These are phyloP conservation scores for Stemphylium vesicarium DNA, from an alignment of 2,329 filamentous ascomycete genomes.

Conservation along the genomic window DNA sequence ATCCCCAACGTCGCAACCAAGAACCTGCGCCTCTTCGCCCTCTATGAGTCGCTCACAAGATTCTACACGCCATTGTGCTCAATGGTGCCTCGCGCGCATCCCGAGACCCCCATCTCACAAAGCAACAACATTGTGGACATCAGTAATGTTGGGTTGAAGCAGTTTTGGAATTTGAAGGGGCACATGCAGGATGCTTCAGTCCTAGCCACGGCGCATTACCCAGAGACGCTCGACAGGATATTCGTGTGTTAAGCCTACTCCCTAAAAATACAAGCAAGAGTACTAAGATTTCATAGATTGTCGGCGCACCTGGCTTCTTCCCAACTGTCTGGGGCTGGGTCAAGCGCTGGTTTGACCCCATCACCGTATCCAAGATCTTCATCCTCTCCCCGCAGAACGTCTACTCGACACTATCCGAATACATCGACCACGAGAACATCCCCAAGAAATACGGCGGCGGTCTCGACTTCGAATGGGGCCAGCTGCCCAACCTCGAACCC, in stretches of 20 bases:
- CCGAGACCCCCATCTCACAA: conserved; percentile 85
- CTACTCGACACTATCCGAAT: conserved; percentile 75
- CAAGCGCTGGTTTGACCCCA: conserved; percentile 90
- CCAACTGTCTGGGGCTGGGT: conserved; percentile 94
- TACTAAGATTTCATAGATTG: conserved; percentile 61
- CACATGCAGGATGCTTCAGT: conserved; percentile 94
- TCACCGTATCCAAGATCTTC: conserved; percentile 90
- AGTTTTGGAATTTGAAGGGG: conserved; percentile 92
- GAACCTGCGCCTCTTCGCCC: conserved; percentile 83
- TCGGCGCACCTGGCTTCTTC: conserved; percentile 90
- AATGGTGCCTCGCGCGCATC: conserved; percentile 73
- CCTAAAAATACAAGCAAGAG: not conserved
- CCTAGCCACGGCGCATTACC: conserved; percentile 91
- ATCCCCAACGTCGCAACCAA: conserved; percentile 73
- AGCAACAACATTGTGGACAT: conserved; percentile 97
- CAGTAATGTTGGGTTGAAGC: conserved; percentile 82
- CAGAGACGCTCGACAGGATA: conserved; percentile 87
- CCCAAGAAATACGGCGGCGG: conserved; percentile 89
- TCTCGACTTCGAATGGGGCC: conserved; percentile 81
- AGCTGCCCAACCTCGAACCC: conserved; percentile 73
- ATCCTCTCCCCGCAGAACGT: conserved; percentile 79
- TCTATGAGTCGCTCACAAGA: conserved; percentile 90
- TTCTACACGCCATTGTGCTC: conserved; percentile 88
- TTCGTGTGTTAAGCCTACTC: conserved; percentile 58
- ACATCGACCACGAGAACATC: conserved; percentile 82